Evolutionary conservation across 352 stramenopile species (phyloP), one percentile per base, ranked within the genome.

Genomic region (Pythium aphanidermatum): DNA sequence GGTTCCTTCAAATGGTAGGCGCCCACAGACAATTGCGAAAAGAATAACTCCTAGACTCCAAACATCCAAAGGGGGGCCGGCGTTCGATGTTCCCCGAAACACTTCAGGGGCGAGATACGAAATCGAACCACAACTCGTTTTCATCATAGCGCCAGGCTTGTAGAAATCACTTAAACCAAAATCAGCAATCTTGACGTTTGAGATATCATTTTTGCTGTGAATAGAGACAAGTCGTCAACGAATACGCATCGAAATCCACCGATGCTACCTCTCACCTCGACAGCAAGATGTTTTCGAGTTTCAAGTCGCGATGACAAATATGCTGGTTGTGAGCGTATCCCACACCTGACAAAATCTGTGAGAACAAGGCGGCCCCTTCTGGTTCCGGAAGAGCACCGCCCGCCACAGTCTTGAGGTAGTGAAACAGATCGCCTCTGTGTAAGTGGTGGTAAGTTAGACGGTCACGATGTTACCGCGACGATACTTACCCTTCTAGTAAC

Each of bases 41-140:
- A 94, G 49, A 45, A 95, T 94, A 17, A 95, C 74, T 40, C 84
- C 84, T 29, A 94, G 58, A 67, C 81, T 92, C 88, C 88, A 97
- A 12, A 95, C 76, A 64, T 96, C 88, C 16, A 97, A 70, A 20
- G 88, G 88, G 7, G 84, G 84, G 0, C 82, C 80, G 12, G 74
- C 78, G 39, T 88, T 90, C 5, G 75, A 88, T 38, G 76, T 88
- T n/a, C 74, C 78, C 41, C 70, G 69, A 56, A 89, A 93, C n/a
- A 92, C 79, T 52, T 95, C 83, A 2, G 83, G 83, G 0, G 83
- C 82, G 21, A 95, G 54, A 51, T 93, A 95, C 36, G 77, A 92
- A 37, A 95, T 84, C 16, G 80, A 91, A 7, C 84, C 82, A 43
- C 84, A 95, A 21, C 67, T 93, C 9, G 80, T 92, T 54, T 92